phyloP scores from a whole-genome alignment of 306 rosid species.

The Phaseolus lunatus region DNA sequence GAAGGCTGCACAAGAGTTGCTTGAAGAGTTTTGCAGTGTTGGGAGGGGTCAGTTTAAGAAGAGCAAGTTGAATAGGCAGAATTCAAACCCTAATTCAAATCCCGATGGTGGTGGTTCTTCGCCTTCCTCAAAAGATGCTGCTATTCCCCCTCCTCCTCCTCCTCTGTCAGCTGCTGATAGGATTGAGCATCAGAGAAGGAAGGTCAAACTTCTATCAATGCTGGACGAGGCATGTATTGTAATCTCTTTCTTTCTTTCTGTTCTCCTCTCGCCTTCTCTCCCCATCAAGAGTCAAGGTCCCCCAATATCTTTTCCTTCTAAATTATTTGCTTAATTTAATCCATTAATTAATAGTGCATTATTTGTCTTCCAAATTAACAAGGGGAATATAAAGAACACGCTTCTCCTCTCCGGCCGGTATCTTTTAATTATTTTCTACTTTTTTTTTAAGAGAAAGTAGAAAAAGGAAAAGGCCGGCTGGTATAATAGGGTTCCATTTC shows the following conservation, averaged over 20 bases:
- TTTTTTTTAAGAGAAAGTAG: not conserved
- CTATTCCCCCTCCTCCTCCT: constrained; percentile 45
- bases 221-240: constrained; percentile 94
- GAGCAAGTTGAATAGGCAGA: constrained; percentile 58
- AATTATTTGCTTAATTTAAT: constrained; percentile 33
- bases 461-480: constrained; percentile 62
- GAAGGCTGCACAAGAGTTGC: constrained; percentile 76
- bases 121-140: constrained; percentile 62
- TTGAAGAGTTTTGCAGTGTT: constrained; percentile 88
- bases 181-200: constrained; percentile 89
- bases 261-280: constrained; percentile 54
- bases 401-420: constrained; percentile 57
- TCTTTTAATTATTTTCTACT: constrained; percentile 23
- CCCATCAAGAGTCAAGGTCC: constrained; percentile 62
- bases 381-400: constrained; percentile 48
- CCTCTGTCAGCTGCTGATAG: constrained; percentile 78
- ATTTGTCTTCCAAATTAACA: constrained; percentile 39
- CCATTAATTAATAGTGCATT: constrained; percentile 20
- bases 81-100: constrained; percentile 73
- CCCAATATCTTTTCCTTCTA: constrained; percentile 40
- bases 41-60: constrained; percentile 83
- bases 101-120: constrained; percentile 52
- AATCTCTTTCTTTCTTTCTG: constrained; percentile 46
- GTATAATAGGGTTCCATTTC: constrained; percentile 47
- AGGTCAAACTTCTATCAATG: constrained; percentile 86